These are phyloP conservation scores for Paecilomyces niveus DNA, from an alignment of 2,329 filamentous ascomycete species.

Conservation along the genomic window DNA sequence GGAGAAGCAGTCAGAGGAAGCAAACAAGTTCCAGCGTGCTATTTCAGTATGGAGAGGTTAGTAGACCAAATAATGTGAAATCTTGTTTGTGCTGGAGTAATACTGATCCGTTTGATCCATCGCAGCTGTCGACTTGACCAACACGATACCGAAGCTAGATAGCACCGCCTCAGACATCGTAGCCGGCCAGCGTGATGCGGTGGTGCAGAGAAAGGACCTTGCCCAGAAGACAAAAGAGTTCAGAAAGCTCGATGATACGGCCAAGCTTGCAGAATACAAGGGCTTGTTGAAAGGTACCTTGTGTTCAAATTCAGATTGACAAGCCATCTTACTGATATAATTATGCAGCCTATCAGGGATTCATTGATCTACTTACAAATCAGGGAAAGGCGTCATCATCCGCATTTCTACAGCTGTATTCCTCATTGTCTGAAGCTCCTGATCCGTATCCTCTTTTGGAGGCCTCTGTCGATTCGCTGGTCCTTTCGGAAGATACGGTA, in stretches of 20 bases:
- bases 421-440: constrained; percentile 86
- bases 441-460: constrained; percentile 95
- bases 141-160: constrained; percentile 77
- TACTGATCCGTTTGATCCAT: constrained; percentile 3
- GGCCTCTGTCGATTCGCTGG: constrained; percentile 88
- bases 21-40: constrained; percentile 94
- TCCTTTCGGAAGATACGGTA: constrained; percentile 84
- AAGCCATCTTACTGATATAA: neutral
- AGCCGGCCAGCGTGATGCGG: constrained; percentile 85
- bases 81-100: constrained; percentile 2
- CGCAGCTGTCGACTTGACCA: constrained; percentile 77
- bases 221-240: constrained; percentile 99
- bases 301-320: constrained; percentile 4
- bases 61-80: constrained; percentile 9
- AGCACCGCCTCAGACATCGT: constrained; percentile 93
- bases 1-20: constrained; percentile 44
- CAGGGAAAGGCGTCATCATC: constrained; percentile 93
- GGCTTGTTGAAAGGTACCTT: constrained; percentile 69
- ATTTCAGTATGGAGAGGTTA: constrained; percentile 94
- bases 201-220: constrained; percentile 90
- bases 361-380: constrained; percentile 92
- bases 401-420: constrained; percentile 87
- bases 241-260: constrained; percentile 80
- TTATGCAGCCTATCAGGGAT: constrained; percentile 77
- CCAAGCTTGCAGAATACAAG: constrained; percentile 84